Evolutionary conservation across 768 basidiomycete species (phyloP).

Genomic region (Boletus sp.): DNA sequence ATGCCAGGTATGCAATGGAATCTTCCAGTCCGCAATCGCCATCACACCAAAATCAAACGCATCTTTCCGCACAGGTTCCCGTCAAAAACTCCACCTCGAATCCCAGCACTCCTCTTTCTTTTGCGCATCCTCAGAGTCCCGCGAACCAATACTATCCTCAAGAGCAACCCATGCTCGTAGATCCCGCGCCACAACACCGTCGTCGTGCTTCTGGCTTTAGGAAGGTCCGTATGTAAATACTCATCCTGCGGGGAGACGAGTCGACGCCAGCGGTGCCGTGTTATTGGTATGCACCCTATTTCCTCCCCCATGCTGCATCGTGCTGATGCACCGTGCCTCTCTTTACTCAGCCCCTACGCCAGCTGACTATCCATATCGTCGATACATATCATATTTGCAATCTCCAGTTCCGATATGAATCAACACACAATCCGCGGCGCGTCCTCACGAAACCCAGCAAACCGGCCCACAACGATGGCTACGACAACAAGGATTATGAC

Average conservation of each 20-base stretch:
- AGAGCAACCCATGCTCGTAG: slow-evolving; percentile 72
- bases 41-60: slow-evolving; percentile 46
- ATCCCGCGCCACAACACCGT: slow-evolving; percentile 52
- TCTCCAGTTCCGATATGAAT: slow-evolving; percentile 92
- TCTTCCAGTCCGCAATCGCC: slow-evolving; percentile 62
- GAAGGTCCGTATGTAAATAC: slow-evolving; percentile 66
- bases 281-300: slow-evolving; percentile 65
- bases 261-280: slow-evolving; percentile 72
- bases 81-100: slow-evolving; percentile 60
- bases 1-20: slow-evolving; percentile 60
- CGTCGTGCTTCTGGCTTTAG: slow-evolving; percentile 76
- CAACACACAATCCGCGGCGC: slow-evolving; percentile 89
- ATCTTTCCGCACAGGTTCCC: slow-evolving; percentile 48
- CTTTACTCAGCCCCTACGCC: slow-evolving; percentile 49
- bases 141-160: slow-evolving; percentile 57
- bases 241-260: slow-evolving; percentile 64
- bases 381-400: slow-evolving; percentile 96
- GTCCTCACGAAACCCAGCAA: slow-evolving; percentile 98
- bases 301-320: not conserved
- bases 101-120: slow-evolving; percentile 72
- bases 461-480: slow-evolving; percentile 92
- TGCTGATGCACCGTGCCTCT: slow-evolving; percentile 3
- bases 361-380: slow-evolving; percentile 81
- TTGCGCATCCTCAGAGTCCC: slow-evolving; percentile 52
- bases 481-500: slow-evolving; percentile 98